Percentiles rank a stretch among this genome's conserved stretches.
These are phyloP conservation scores for Dillenia turbinata DNA, from an alignment of 164 flowering plant genomes.

Conservation along the genomic window DNA sequence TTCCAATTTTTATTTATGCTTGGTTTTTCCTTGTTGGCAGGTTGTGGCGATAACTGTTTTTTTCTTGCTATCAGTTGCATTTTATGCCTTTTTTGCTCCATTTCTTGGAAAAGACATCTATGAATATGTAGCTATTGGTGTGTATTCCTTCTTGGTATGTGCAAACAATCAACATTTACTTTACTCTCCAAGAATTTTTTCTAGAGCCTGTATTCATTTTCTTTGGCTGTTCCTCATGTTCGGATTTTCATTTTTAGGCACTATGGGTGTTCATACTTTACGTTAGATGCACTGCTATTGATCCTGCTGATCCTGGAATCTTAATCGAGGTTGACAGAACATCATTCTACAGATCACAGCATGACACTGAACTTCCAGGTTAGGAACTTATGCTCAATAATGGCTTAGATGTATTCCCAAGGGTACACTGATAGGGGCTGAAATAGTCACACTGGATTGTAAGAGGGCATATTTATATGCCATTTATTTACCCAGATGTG, in stretches of 20 bases:
- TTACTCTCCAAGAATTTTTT: not conserved
- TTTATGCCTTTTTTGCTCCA: conserved; percentile 91
- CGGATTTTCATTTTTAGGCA: conserved; percentile 44
- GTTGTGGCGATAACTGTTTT: conserved; percentile 92
- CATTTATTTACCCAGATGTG: too few relatives aligned
- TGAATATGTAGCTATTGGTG: conserved; percentile 70
- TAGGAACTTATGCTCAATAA: conserved; percentile 13
- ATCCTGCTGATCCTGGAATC: conserved; percentile 97
- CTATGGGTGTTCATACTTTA: conserved; percentile 74
- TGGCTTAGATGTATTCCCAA: too few relatives aligned
- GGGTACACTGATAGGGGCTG: too few relatives aligned
- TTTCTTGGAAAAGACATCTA: conserved; percentile 76
- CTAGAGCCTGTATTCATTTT: not conserved
- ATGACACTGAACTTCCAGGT: conserved; percentile 43
- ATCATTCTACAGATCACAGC: conserved; percentile 32
- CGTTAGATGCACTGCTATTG: conserved; percentile 86
- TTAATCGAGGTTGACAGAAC: conserved; percentile 42
- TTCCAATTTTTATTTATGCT: conserved; percentile 1
- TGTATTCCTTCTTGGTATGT: conserved; percentile 81
- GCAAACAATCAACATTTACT: conserved; percentile 4
- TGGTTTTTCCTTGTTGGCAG: conserved; percentile 29
- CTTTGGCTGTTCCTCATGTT: not conserved
- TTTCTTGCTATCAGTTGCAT: conserved; percentile 79
- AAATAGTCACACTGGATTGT: too few relatives aligned
- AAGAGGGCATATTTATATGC: too few relatives aligned